A percentile compares a stretch with the other conserved stretches of the same genome.
Evolutionary conservation across 2,329 filamentous ascomycete species (phyloP).

Genomic region (Arachnopeziza araneosa): DNA sequence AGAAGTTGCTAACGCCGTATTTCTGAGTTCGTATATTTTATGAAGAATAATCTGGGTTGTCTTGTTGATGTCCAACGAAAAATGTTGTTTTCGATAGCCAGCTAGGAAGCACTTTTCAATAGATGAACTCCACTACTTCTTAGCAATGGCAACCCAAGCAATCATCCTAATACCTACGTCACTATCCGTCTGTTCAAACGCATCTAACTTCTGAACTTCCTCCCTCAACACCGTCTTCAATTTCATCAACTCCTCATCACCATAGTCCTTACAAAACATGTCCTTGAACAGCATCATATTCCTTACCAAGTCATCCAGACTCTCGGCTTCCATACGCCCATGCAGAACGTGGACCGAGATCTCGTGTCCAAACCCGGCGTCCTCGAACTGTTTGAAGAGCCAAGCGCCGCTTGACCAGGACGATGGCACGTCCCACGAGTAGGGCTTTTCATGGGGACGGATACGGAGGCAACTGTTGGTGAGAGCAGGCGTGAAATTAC

Average conservation of each 20-base stretch:
- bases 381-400: conserved; percentile 10
- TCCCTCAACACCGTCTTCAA: conserved; percentile 5
- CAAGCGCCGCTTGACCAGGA: conserved; percentile 8
- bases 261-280: conserved; percentile 16
- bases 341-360: conserved; percentile 8
- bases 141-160: conserved; percentile 10
- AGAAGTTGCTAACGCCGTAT: no score
- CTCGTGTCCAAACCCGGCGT: conserved; percentile 11
- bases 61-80: no score
- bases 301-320: conserved; percentile 10
- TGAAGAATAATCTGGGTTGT: no score
- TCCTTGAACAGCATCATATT: conserved; percentile 16
- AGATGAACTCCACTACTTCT: conserved; percentile 1
- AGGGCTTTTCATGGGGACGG: conserved; percentile 9
- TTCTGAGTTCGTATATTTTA: no score
- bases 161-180: conserved; percentile 10
- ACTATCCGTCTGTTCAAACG: conserved; percentile 4
- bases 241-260: conserved; percentile 12
- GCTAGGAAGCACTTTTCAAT: not conserved
- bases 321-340: conserved; percentile 4
- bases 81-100: not conserved
- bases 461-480: conserved; percentile 2
- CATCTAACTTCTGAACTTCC: conserved; percentile 11
- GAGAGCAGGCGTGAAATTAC: conserved; percentile 10
- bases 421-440: not conserved